Evolutionary conservation across 805 yeast genomes (phyloP).

Genomic region (Tetrapisispora pingtungensis): DNA sequence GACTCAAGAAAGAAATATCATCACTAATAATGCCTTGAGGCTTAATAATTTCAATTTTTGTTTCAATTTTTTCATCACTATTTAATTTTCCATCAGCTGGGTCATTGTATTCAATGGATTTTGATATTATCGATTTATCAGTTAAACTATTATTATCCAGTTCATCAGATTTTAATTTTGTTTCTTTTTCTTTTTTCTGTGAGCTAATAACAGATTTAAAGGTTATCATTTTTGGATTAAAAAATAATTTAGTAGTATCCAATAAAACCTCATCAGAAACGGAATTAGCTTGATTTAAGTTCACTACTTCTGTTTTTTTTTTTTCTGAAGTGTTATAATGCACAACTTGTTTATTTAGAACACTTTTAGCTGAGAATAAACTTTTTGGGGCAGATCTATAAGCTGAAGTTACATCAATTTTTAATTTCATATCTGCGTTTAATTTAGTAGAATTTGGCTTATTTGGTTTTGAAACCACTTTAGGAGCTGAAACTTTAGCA

Average conservation of each 20-base stretch:
- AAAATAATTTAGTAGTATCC: constrained; percentile 11
- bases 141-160: background rate
- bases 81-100: background rate
- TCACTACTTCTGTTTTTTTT: background rate
- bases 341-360: background rate
- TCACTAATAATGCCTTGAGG: constrained; percentile 25
- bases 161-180: background rate
- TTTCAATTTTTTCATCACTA: background rate
- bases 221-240: constrained; percentile 25
- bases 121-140: background rate
- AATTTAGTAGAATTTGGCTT: constrained; percentile 42
- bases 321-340: background rate
- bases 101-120: background rate
- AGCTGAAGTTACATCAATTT: constrained; percentile 48
- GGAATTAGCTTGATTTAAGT: background rate
- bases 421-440: constrained; percentile 41
- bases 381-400: constrained; percentile 60
- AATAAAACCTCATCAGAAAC: constrained; percentile 6
- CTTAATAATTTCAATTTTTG: background rate
- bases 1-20: constrained; percentile 43
- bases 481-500: constrained; percentile 26
- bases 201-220: constrained; percentile 22
- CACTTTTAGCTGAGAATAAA: constrained; percentile 29
- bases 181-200: constrained; percentile 8
- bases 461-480: constrained; percentile 29